Evolutionary conservation across 768 basidiomycete genomes (phyloP), one percentile per base, ranked within the genome.

Genomic region (Mycena vitilis): DNA sequence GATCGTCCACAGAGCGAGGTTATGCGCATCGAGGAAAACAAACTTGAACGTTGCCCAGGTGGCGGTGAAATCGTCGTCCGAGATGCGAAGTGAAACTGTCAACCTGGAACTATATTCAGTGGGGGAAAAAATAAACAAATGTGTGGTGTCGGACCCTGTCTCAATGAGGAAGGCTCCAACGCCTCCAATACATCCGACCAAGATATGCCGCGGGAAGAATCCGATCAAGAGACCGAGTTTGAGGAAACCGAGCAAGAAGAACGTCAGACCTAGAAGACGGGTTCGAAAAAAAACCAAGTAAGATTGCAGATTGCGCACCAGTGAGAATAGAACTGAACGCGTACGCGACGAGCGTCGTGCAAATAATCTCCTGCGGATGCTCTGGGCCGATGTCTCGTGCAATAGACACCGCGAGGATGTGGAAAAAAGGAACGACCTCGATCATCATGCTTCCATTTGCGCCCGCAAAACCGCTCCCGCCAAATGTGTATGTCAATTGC

Each of bases 391-490:
- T 88, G 18, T 92, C 83, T 4, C 79, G 73, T 3, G 91, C 88
- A 52, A 98, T 96, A 38, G 85, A 86, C 40, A 85, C 89, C 7
- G 94, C 94, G 51, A 99, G 85, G 66, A 98, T 93, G 77, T 98
- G 97, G 75, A 96, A 98, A 80, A 99, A 98, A 2, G 97, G 96
- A 72, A 98, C 96, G 13, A 96, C 95, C 80, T 99, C 97, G 69
- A 99, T 98, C 95, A 98, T 98, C 95, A 96, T 95, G 70, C 93
- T 95, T 8, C 94, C 95, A 79, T 95, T 96, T 2, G 92, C 95
- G 57, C 94, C 94, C 11, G 89, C 89, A 77, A 99, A 98, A 25
- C 90, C 91, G 72, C 93, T 95, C 5, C 94, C 97, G 6, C 95
- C 96, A 11, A 91, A 78, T 1, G 93, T 91, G 78, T 95, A 98